Percentiles rank a stretch among this genome's conserved stretches.
Conservation (phyloP, 768 basidiomycete genomes). For the Sporobolomyces pararoseus region DNA sequence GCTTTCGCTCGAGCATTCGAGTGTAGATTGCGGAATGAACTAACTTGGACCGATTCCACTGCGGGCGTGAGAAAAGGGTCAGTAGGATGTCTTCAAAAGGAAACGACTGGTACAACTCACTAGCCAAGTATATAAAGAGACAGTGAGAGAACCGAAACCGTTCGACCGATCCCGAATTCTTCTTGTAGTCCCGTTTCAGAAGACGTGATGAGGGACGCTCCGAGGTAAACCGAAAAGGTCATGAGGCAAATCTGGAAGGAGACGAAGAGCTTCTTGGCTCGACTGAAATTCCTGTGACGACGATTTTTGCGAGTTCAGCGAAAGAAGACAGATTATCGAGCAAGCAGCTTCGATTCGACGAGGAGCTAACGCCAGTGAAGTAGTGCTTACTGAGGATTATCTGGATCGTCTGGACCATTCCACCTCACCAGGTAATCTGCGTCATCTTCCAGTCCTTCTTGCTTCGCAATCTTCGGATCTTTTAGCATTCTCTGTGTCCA, state of each 20-base stretch:
- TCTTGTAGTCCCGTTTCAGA: slow-evolving; percentile 22
- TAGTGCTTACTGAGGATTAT: slow-evolving; percentile 17
- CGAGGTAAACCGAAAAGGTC: slow-evolving; percentile 38
- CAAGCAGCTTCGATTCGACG: too few species aligned
- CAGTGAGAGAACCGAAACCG: slow-evolving; percentile 44
- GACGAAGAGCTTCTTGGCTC: background rate
- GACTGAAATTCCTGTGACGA: slow-evolving; percentile 5
- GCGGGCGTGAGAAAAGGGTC: slow-evolving; percentile 8
- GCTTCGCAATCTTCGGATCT: background rate
- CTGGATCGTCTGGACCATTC: slow-evolving; percentile 24
- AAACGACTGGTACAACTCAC: slow-evolving; percentile 11
- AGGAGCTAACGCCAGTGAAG: too few species aligned
- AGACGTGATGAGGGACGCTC: slow-evolving; percentile 27
- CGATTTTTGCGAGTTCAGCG: background rate
- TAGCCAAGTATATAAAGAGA: slow-evolving; percentile 46
- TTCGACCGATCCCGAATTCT: slow-evolving; percentile 19
- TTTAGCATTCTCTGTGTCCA: slow-evolving; percentile 16
- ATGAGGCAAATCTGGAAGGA: slow-evolving; percentile 4
- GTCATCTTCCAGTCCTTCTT: slow-evolving; percentile 10
- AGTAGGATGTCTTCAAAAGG: background rate
- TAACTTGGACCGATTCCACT: slow-evolving; percentile 48
- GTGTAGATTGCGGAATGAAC: too few species aligned
- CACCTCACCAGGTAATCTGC: slow-evolving; percentile 18
- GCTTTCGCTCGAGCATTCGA: too few species aligned
- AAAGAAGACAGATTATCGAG: background rate